Percentiles rank a stretch among this genome's conserved stretches.
Evolutionary conservation across 257 asterid species (phyloP).

Genomic region (Solanum pennellii): DNA sequence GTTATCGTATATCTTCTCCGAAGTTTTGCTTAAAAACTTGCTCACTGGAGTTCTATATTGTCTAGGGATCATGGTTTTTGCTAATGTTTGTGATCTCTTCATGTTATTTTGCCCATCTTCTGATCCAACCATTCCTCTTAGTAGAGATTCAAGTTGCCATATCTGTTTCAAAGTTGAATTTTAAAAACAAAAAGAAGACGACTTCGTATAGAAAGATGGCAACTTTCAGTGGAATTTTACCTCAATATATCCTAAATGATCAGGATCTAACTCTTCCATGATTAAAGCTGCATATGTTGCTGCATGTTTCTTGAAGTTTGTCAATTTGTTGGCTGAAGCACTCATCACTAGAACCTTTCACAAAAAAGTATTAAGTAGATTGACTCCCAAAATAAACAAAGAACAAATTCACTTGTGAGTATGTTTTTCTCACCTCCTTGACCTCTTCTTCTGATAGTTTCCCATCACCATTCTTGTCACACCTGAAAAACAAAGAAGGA

Average conservation of each 20-base stretch:
- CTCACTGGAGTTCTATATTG: slow-evolving; percentile 57
- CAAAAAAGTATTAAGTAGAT: slow-evolving; percentile 2
- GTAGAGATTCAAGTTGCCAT: slow-evolving; percentile 80
- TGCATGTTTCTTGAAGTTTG: slow-evolving; percentile 66
- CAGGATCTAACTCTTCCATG: slow-evolving; percentile 98
- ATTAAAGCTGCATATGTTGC: slow-evolving; percentile 58
- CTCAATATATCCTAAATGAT: slow-evolving; percentile 81
- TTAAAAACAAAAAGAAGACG: not conserved
- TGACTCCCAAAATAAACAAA: not conserved
- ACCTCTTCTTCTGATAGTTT: slow-evolving; percentile 88
- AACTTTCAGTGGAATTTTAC: slow-evolving; percentile 8
- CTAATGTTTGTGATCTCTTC: slow-evolving; percentile 36
- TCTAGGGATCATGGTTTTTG: slow-evolving; percentile 78
- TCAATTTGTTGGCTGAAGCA: slow-evolving; percentile 82
- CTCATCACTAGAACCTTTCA: slow-evolving; percentile 83
- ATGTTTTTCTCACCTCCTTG: slow-evolving; percentile 50
- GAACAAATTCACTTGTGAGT: not conserved
- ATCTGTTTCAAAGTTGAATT: slow-evolving; percentile 23
- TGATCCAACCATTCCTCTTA: slow-evolving; percentile 58
- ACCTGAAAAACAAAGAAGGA: slow-evolving; percentile 25
- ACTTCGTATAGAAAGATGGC: not conserved
- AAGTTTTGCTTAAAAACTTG: slow-evolving; percentile 37
- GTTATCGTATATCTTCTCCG: slow-evolving; percentile 44
- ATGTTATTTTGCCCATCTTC: slow-evolving; percentile 11
- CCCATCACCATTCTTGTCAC: slow-evolving; percentile 98